Conservation (phyloP, 495 filamentous ascomycete genomes). For the Penicillium atrosanguineum region DNA sequence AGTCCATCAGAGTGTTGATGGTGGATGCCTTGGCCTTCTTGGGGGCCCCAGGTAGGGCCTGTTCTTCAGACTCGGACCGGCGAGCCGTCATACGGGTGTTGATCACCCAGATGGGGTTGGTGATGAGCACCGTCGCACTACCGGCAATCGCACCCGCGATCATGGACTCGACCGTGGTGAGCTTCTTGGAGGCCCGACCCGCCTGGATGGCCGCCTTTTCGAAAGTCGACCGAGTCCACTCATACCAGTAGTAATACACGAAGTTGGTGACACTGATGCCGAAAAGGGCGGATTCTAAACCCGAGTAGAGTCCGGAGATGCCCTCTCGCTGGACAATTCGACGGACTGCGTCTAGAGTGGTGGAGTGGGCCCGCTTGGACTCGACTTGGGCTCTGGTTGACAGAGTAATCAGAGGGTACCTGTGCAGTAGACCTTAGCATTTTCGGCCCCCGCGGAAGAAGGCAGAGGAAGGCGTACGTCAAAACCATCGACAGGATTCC, state of each 20-base stretch:
- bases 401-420: conserved; percentile 94
- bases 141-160: conserved; percentile 94
- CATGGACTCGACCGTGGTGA: conserved; percentile 89
- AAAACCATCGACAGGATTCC: conserved; percentile 93
- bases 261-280: conserved; percentile 99
- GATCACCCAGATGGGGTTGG: conserved; percentile 98
- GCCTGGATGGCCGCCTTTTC: conserved; percentile 73
- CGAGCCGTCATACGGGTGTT: conserved; percentile 98
- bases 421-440: conserved; percentile 33
- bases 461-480: conserved; percentile 58
- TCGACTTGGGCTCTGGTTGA: conserved; percentile 98
- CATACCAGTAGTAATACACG: conserved; percentile 99
- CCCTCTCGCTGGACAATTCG: conserved; percentile 92
- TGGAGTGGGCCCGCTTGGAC: conserved; percentile 83
- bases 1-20: conserved; percentile 68
- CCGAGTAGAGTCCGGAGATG: conserved; percentile 80
- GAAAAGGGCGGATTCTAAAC: conserved; percentile 87
- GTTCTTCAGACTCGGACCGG: conserved; percentile 56
- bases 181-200: conserved; percentile 75
- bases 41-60: conserved; percentile 47
- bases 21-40: conserved; percentile 63
- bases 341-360: conserved; percentile 74
- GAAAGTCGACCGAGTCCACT: conserved; percentile 90
- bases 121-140: conserved; percentile 88
- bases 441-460: conserved; percentile 6